Evolutionary conservation across 768 basidiomycete genomes (phyloP).

Genomic region (Macrolepiota albuminosa): DNA sequence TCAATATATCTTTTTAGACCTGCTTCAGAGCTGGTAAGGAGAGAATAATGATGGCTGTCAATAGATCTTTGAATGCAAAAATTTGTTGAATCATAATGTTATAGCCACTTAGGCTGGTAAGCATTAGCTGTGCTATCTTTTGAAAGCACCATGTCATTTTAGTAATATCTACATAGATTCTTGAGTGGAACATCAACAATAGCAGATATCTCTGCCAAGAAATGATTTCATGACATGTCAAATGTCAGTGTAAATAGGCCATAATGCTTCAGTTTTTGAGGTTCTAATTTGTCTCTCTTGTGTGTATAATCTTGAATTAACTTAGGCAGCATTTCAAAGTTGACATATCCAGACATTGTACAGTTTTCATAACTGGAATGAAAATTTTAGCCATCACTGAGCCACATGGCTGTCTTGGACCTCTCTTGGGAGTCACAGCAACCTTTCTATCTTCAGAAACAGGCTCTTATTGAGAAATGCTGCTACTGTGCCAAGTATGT

Average conservation of each 20-base stretch:
- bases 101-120: background rate
- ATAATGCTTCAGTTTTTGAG: background rate
- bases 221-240: background rate
- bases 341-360: background rate
- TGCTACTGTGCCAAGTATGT: too few species aligned
- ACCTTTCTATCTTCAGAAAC: too few species aligned
- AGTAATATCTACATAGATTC: background rate
- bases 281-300: background rate
- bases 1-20: background rate
- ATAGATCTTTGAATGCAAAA: background rate
- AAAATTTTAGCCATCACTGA: too few species aligned
- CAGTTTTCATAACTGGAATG: too few species aligned
- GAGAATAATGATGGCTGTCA: background rate
- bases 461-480: too few species aligned
- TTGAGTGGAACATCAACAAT: background rate
- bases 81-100: conserved; percentile 1
- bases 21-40: background rate
- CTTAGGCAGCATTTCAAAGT: background rate
- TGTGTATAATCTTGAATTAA: background rate
- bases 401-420: too few species aligned
- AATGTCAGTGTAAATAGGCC: conserved; percentile 5
- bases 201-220: background rate
- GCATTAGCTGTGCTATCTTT: background rate
- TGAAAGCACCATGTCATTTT: conserved; percentile 5
- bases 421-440: too few species aligned